Conservation (phyloP, 306 rosid genomes). For the Gleditsia sinensis region DNA sequence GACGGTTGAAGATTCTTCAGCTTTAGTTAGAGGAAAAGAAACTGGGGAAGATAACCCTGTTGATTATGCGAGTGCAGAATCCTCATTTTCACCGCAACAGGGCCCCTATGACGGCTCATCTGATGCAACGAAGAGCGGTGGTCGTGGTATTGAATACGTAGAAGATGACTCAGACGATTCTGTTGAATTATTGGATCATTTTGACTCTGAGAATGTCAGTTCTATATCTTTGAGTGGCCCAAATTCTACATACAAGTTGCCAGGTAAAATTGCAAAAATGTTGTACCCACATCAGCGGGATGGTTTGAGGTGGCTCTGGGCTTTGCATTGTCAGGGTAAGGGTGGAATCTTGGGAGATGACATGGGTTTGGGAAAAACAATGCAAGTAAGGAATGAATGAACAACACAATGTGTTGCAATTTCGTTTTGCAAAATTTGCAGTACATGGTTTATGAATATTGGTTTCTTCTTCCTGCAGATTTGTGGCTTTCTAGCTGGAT, state of each 20-base stretch:
- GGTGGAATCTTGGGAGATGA: slow-evolving; percentile 98
- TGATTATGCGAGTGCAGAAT: slow-evolving; percentile 55
- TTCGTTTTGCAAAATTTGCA: slow-evolving; percentile 12
- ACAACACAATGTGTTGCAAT: neutral
- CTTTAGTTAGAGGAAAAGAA: slow-evolving; percentile 26
- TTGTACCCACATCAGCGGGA: slow-evolving; percentile 86
- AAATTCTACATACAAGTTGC: slow-evolving; percentile 60
- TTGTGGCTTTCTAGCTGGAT: slow-evolving; percentile 85
- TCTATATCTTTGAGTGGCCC: slow-evolving; percentile 59
- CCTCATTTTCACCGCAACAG: slow-evolving; percentile 55
- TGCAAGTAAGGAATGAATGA: slow-evolving; percentile 71
- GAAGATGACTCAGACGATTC: slow-evolving; percentile 41
- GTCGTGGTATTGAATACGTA: slow-evolving; percentile 19
- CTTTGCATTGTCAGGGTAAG: slow-evolving; percentile 81
- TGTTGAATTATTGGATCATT: slow-evolving; percentile 43
- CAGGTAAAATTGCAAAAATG: slow-evolving; percentile 62
- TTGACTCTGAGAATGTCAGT: slow-evolving; percentile 44
- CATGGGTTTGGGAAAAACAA: slow-evolving; percentile 96
- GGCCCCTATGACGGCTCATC: slow-evolving; percentile 37
- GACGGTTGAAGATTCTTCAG: slow-evolving; percentile 26
- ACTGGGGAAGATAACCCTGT: slow-evolving; percentile 35
- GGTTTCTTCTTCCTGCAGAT: slow-evolving; percentile 57
- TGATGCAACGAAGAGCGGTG: slow-evolving; percentile 29
- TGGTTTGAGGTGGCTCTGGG: slow-evolving; percentile 90
- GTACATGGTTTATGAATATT: slow-evolving; percentile 16